Evolutionary conservation across 495 filamentous ascomycete species (phyloP).

Genomic region (Wilcoxina mikolae): DNA sequence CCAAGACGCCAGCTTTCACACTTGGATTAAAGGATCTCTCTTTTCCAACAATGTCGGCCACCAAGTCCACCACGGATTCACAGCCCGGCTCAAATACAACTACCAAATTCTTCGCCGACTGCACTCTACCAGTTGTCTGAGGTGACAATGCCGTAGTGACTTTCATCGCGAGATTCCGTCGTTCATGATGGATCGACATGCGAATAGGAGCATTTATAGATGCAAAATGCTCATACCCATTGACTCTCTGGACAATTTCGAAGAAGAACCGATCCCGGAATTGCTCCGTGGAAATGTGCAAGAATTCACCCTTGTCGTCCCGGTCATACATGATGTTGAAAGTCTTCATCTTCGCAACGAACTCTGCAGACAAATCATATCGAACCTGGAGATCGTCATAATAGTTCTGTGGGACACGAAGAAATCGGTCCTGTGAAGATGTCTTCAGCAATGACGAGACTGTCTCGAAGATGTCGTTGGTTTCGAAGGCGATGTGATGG

Average conservation of each 20-base stretch:
- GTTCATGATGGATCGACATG: slow-evolving; percentile 3
- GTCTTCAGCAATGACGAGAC: neutral
- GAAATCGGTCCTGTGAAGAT: slow-evolving; percentile 7
- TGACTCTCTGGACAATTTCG: slow-evolving; percentile 1
- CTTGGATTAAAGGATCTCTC: slow-evolving; percentile 40
- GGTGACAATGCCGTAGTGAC: neutral
- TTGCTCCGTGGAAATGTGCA: slow-evolving; percentile 4
- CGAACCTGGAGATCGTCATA: slow-evolving; percentile 4
- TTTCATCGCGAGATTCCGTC: slow-evolving; percentile 2
- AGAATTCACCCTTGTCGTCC: slow-evolving; percentile 4
- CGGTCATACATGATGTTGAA: slow-evolving; percentile 8
- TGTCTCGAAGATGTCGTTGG: slow-evolving; percentile 5
- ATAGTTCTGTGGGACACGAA: slow-evolving; percentile 5
- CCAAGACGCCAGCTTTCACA: slow-evolving; percentile 41
- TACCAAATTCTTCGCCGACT: slow-evolving; percentile 29
- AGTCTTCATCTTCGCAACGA: neutral
- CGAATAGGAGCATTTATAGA: slow-evolving; percentile 2
- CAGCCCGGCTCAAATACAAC: slow-evolving; percentile 47
- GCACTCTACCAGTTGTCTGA: neutral
- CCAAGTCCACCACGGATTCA: slow-evolving; percentile 49
- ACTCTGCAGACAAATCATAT: neutral
- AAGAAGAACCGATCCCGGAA: slow-evolving; percentile 7
- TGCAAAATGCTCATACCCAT: slow-evolving; percentile 3
- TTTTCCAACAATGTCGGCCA: slow-evolving; percentile 55
- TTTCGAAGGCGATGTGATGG: slow-evolving; percentile 6